A percentile compares a stretch with the other conserved stretches of the same genome.
These are phyloP conservation scores for Medicago truncatula DNA, from an alignment of 306 rosid species.

Conservation along the genomic window MtrunA17r5.0-ANR NC_053045.1:41356501-41357000, in stretches of 20 bases:
- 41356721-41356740: constrained; percentile 44
- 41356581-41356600: constrained; percentile 56
- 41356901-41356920: background rate
- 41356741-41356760: constrained; percentile 44
- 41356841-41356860: background rate
- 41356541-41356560: constrained; percentile 44
- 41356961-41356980: background rate
- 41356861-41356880: background rate
- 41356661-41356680: constrained; percentile 44
- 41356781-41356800: constrained; percentile 46
- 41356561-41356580: background rate
- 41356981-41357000: background rate
- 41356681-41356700: constrained; percentile 39
- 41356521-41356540: constrained; percentile 44
- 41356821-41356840: constrained; percentile 16
- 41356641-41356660: constrained; percentile 31
- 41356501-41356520: constrained; percentile 50
- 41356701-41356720: constrained; percentile 41
- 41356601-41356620: constrained; percentile 49
- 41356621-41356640: constrained; percentile 49
- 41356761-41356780: constrained; percentile 48
- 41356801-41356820: constrained; percentile 28
- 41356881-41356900: background rate
- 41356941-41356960: constrained; percentile 25
- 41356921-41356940: too few species aligned